Evolutionary conservation across 2,329 filamentous ascomycete genomes (phyloP).

Genomic region (Verticillium dahliae): DNA sequence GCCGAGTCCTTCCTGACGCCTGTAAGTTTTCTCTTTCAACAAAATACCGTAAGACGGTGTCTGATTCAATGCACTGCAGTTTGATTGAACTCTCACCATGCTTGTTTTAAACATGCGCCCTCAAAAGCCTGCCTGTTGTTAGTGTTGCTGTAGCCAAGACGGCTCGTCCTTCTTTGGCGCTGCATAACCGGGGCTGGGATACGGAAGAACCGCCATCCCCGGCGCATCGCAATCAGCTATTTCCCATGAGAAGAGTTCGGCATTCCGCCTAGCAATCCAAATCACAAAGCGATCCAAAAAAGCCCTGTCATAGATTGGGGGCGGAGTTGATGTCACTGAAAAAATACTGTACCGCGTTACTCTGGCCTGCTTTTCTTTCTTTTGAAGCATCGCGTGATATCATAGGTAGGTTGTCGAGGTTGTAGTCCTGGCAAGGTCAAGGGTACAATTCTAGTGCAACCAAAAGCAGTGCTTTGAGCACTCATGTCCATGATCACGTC

Average conservation of each 20-base stretch:
- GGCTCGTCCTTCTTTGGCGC: not conserved
- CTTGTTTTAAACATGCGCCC: not conserved
- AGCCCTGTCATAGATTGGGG: not conserved
- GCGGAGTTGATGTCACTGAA: not conserved
- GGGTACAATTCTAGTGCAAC: no score
- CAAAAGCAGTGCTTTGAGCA: no score
- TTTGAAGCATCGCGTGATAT: not conserved
- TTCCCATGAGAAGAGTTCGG: not conserved
- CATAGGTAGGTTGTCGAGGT: no score
- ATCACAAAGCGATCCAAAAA: not conserved
- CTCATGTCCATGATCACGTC: no score
- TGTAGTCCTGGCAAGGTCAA: no score
- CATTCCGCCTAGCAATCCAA: not conserved
- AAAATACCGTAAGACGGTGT: constrained; percentile 9
- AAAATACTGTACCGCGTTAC: not conserved
- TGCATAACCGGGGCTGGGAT: not conserved
- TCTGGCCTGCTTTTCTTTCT: not conserved
- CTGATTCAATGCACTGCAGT: not conserved
- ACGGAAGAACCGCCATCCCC: not conserved
- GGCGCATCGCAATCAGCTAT: not conserved
- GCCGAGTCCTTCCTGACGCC: constrained; percentile 97
- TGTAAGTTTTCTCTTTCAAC: constrained; percentile 41
- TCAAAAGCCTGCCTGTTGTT: not conserved
- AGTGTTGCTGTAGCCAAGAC: not conserved
- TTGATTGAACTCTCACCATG: not conserved